Evolutionary conservation across 2,329 filamentous ascomycete species (phyloP), one percentile per base, ranked within the genome.

Genomic region (Nannizziopsis barbatae): DNA sequence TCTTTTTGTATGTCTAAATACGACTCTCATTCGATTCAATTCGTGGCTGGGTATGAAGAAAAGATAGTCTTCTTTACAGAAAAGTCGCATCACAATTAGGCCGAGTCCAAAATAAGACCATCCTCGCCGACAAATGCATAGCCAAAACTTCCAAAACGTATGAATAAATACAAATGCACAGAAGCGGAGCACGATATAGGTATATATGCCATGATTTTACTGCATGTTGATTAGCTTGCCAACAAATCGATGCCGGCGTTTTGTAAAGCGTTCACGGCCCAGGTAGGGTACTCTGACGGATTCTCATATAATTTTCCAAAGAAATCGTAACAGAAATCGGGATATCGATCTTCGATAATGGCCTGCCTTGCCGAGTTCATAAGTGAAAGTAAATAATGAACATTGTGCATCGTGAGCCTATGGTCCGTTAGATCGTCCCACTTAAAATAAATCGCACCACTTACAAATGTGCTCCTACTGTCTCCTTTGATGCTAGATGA

Each of bases 401-500:
- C 86, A 62, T 98, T 98, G 66, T 98, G 92, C 61, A 96, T 87
- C 0, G 87, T 95, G 47, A 98, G 71, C 18, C 86, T 71, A 62
- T 14, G 33, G 8, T 32, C 14, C 43, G 42, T 51, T 27, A 49
- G 33, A 35, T 38, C 22, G n/a, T 33, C 22, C 12, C 22, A 5
- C 9, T 37, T 11, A 18, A 30, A 38, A 6, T 11, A 32, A 38
- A 30, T 5, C 27, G n/a, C 12, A 12, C 3, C 22, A 56, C 69
- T 57, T 63, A 73, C 62, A 84, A 60, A 69, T 84, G 80, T 12
- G 93, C 92, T 6, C 90, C 87, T 1, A 86, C 89, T 0, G 92
- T 98, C 72, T 98, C 92, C 69, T 98, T 98, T 22, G 84, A 83
- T 0, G 86, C 82, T 55, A 95, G 80, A 68, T 98, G 92, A 63